Evolutionary conservation across 164 flowering plant genomes (phyloP).

Genomic region (Taxillus chinensis): DNA sequence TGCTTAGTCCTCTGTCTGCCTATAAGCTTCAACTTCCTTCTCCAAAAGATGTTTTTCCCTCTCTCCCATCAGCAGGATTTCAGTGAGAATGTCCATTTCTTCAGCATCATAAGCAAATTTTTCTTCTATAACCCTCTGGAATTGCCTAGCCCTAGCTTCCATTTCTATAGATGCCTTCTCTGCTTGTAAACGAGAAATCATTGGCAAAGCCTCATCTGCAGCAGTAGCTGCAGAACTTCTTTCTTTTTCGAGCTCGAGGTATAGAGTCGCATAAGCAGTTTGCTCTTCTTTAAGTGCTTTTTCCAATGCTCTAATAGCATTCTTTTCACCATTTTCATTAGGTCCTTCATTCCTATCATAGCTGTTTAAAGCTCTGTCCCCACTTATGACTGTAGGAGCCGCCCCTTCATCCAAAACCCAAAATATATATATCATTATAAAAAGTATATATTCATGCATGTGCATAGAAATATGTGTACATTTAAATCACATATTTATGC

Average conservation of each 20-base stretch:
- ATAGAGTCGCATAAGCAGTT: constrained; percentile 44
- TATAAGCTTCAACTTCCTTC: constrained; percentile 77
- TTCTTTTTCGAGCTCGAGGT: constrained; percentile 78
- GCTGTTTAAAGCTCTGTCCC: constrained; percentile 14
- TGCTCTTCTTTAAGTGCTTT: constrained; percentile 63
- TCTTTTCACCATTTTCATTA: constrained; percentile 22
- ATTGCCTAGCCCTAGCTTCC: constrained; percentile 89
- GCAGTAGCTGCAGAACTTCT: constrained; percentile 89
- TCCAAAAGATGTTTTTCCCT: constrained; percentile 71
- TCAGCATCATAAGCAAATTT: constrained; percentile 80
- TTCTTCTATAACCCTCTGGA: constrained; percentile 75
- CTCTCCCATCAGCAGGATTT: constrained; percentile 73
- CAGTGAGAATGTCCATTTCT: constrained; percentile 84
- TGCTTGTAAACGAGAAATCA: constrained; percentile 85
- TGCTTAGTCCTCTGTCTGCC: constrained; percentile 37
- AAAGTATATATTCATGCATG: no score
- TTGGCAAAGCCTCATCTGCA: constrained; percentile 94
- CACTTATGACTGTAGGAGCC: constrained; percentile 10
- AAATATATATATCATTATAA: neutral
- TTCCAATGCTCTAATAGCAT: constrained; percentile 35
- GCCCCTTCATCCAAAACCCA: constrained; percentile 22
- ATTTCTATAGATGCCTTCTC: constrained; percentile 85
- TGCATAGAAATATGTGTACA: no score
- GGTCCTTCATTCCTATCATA: constrained; percentile 14
- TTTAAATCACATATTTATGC: no score